Evolutionary conservation across 1,139 yeast genomes (phyloP).

Genomic region (Kazachstania sp.): DNA sequence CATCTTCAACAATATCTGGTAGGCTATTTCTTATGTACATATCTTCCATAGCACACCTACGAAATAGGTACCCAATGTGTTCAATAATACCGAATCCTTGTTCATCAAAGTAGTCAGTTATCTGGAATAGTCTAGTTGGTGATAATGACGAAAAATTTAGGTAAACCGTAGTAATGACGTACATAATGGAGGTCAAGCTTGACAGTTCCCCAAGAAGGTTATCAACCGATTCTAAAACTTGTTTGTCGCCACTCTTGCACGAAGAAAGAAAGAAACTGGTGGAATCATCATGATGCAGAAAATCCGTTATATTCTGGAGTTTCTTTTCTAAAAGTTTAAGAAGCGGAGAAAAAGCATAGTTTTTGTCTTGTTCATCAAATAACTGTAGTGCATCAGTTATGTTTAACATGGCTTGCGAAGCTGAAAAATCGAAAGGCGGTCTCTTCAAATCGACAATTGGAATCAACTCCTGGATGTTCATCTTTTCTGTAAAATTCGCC

Average conservation of each 20-base stretch:
- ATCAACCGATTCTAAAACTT: slow-evolving; percentile 25
- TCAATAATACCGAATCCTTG: slow-evolving; percentile 32
- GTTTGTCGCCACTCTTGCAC: slow-evolving; percentile 13
- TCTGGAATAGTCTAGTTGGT: slow-evolving; percentile 40
- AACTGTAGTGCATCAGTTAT: slow-evolving; percentile 45
- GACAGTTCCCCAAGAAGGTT: slow-evolving; percentile 32
- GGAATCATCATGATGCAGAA: slow-evolving; percentile 31
- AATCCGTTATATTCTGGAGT: slow-evolving; percentile 31
- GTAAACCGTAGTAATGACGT: slow-evolving; percentile 45
- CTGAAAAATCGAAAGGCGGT: slow-evolving; percentile 53
- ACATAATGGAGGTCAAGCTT: slow-evolving; percentile 36
- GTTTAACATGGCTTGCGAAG: slow-evolving; percentile 47
- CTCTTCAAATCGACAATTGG: slow-evolving; percentile 35
- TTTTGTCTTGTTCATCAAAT: slow-evolving; percentile 49
- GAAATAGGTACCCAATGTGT: slow-evolving; percentile 39
- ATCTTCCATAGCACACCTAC: slow-evolving; percentile 51
- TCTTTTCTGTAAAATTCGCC: slow-evolving; percentile 38
- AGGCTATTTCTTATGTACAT: slow-evolving; percentile 39
- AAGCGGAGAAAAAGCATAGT: slow-evolving; percentile 37
- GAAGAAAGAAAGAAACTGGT: slow-evolving; percentile 34
- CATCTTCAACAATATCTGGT: slow-evolving; percentile 42
- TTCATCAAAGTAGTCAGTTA: slow-evolving; percentile 39
- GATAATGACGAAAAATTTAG: slow-evolving; percentile 45
- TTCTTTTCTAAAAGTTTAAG: slow-evolving; percentile 32
- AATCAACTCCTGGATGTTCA: slow-evolving; percentile 41